A percentile compares a stretch with the other conserved stretches of the same genome.
Conservation (phyloP, 495 filamentous ascomycete genomes). For the Aspergillus hancockii region DNA sequence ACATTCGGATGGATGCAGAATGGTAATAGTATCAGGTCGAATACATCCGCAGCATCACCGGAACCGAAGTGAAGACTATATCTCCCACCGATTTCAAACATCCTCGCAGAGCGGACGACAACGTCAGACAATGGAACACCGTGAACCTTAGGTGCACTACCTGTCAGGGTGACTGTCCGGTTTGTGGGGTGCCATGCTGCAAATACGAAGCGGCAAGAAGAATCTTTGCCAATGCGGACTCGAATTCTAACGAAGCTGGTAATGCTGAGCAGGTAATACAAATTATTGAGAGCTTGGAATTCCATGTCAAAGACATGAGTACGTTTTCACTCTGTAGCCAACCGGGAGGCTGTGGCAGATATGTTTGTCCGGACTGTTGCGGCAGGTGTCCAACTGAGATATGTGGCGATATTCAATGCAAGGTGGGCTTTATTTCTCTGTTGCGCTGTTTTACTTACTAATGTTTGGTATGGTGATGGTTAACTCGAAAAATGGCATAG, state of each 20-base stretch:
- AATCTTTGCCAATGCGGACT: neutral
- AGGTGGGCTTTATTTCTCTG: constrained; percentile 17
- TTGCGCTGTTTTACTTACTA: neutral
- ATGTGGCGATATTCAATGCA: constrained; percentile 35
- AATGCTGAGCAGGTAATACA: constrained; percentile 7
- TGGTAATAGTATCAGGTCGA: constrained; percentile 8
- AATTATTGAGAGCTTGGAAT: constrained; percentile 17
- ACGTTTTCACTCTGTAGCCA: constrained; percentile 31
- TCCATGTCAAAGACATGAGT: constrained; percentile 13
- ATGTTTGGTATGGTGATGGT: neutral
- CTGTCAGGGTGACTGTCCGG: constrained; percentile 22
- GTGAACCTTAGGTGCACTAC: constrained; percentile 23
- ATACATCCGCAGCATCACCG: constrained; percentile 20
- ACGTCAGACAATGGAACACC: constrained; percentile 15
- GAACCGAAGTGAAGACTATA: constrained; percentile 12
- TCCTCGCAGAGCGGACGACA: constrained; percentile 12
- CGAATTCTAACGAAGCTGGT: neutral
- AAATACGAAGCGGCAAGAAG: constrained; percentile 9
- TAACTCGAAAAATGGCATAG: constrained; percentile 17
- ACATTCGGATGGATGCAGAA: neutral
- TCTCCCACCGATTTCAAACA: neutral
- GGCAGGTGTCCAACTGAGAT: constrained; percentile 29
- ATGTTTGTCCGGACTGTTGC: constrained; percentile 34
- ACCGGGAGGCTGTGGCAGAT: constrained; percentile 24
- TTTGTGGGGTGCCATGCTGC: constrained; percentile 25